Base-by-base conservation (phyloP, 148 eudicot species). In the Cornus suecica region DNA sequence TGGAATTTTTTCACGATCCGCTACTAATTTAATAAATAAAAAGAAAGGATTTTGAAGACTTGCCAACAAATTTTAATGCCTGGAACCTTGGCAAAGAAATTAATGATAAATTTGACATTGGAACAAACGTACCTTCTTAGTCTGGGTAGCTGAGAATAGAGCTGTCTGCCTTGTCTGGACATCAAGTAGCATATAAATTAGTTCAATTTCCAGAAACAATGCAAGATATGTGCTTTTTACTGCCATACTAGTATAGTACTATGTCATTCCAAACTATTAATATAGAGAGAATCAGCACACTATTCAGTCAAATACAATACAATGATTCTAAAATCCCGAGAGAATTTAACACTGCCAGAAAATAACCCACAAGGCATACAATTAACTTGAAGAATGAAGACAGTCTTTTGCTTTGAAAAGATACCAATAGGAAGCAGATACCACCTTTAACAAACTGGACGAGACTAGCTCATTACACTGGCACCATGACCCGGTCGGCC, bases 141-240 rank as follows among this genome's bases (percentile, higher is more conserved):
- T 96, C 83, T 91, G 99, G 20, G 99, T 96, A 72, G 99, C 99
- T 28, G 99, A 96, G 83, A 96, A 93, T 48, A 96, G 92, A 80
- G 97, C 99, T 78, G 98, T 91, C 82, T 96, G 99, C 70, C 98
- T 86, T 27, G 71, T 87, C 99, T 96, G 89, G 77, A 75, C 65
- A 70, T 63, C 24, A 64, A 74, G 60, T n/a, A 54, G 73, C 58
- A 68, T 66, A 60, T 71, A 31, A 67, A 70, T 11, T 2, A 70
- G 30, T 24, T 62, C 34, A 37, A 37, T 4, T 37, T 37, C 0
- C 7, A 66, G 30, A 25, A 26, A 54, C 45, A 65, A 72, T 65
- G 32, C 6, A 23, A 10, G 14, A 71, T 23, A 71, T 66, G 13
- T 34, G 71, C 2, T 11, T 48, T 15, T 32, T 32, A 37, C 42